Base-by-base conservation (phyloP, 2,329 filamentous ascomycete species). In the Hysterium pulicare region DNA sequence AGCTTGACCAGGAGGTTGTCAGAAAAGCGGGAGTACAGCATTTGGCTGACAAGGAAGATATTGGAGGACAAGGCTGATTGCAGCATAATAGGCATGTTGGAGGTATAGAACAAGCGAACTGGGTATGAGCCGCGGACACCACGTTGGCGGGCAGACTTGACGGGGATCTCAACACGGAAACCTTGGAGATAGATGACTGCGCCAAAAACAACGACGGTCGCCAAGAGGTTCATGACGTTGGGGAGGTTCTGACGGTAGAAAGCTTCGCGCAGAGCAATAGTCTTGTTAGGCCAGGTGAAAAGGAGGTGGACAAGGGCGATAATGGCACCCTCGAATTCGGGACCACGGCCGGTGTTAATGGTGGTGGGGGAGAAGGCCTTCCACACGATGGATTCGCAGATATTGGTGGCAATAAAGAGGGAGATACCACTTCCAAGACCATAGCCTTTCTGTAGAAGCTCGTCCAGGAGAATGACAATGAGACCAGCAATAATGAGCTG, bases 11-110 rank as follows among this genome's bases (percentile, higher is more conserved):
- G 83, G 50, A 98, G 85, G 80, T 98, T 98, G 76, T 98, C 93
- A 35, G 90, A 93, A 80, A 98, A 97, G 71, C 91, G 90, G 50
- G 88, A 95, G 83, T 95, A 97, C 56, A 98, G 83, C 90, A 97
- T 97, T 79, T 98, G 93, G 69, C 87, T 93, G 76, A 98, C 90
- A 53, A 98, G 78, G 84, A 98, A 98, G 74, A 98, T 83, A 80
- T 98, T 98, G 79, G 91, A 96, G 56, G 89, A 95, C 57, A 98
- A 83, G 58, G 93, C 93, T 36, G 91, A 97, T 78, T 98, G 94
- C 70, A 98, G 81, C 93, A 98, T 98, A 75, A 98, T 98, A 67
- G 93, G 93, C 94, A 98, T 98, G 86, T 98, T 98, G 71, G 90
- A 96, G 68, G 93, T 98, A 78, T 98, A 98, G 83, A 98, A 98